Evolutionary conservation across 1,284 basidiomycete species (phyloP), one percentile per base, ranked within the genome.

Genomic region (Phellopilus nigrolimitatus): DNA sequence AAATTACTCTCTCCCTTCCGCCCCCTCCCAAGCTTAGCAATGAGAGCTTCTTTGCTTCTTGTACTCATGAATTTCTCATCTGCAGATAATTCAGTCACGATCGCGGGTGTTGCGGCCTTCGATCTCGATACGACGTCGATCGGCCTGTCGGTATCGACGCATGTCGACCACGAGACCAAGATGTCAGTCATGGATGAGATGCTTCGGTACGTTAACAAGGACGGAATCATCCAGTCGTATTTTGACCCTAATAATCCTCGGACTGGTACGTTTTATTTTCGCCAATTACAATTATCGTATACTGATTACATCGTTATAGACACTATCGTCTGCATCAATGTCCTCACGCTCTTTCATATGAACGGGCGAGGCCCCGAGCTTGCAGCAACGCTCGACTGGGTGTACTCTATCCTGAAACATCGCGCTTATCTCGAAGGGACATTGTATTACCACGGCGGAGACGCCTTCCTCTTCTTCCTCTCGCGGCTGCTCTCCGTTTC

Each of bases 61-160:
- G n/a, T n/a, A n/a, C n/a, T n/a, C n/a, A n/a, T n/a, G n/a, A n/a
- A n/a, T n/a, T n/a, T n/a, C n/a, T n/a, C n/a, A n/a, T n/a, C n/a
- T n/a, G n/a, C 40, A 50, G 47, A 34, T 9, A 38, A 37, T 22
- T 30, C 31, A 41, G 42, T 67, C 42, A 59, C 74, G 27, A 73
- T 72, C 15, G 71, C 72, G 1, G 68, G 70, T 43, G 62, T 65
- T 25, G 75, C 74, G 58, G 73, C 76, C 0, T 69, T 65, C 55
- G 77, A 79, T 60, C 60, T 77, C 28, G 77, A 79, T 55, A 77
- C 76, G 7, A 79, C 77, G n/a, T n/a, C n/a, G n/a, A n/a, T n/a
- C n/a, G n/a, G n/a, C n/a, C n/a, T n/a, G n/a, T n/a, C n/a, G n/a
- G n/a, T n/a, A n/a, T n/a, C n/a, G n/a, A n/a, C n/a, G n/a, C n/a